These are phyloP conservation scores for Apiospora malaysiana DNA, from an alignment of 2,329 filamentous ascomycete genomes.

Conservation along the genomic window DNA sequence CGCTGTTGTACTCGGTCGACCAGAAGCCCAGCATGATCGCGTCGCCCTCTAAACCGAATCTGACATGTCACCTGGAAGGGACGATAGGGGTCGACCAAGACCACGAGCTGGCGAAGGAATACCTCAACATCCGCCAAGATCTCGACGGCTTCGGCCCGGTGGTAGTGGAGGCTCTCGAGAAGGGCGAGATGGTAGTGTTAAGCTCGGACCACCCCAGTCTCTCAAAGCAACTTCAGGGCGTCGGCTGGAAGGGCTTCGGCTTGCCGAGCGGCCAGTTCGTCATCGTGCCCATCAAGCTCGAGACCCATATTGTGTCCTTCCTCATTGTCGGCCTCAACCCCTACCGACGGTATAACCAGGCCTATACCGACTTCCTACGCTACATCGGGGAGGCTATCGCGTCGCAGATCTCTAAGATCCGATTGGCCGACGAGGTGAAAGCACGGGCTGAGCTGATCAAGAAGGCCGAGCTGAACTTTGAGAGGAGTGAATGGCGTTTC, in stretches of 20 bases:
- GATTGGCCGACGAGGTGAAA: constrained; percentile 33
- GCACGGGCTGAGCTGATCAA: constrained; percentile 33
- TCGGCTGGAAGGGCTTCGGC: constrained; percentile 29
- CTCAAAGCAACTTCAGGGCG: constrained; percentile 26
- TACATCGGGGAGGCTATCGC: constrained; percentile 31
- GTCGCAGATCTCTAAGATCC: constrained; percentile 31
- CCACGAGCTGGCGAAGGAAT: constrained; percentile 27
- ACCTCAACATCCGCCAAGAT: constrained; percentile 29
- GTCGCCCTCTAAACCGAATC: constrained; percentile 26
- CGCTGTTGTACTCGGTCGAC: constrained; percentile 40
- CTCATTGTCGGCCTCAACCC: constrained; percentile 36
- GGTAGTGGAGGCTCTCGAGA: constrained; percentile 30
- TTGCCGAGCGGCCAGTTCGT: constrained; percentile 31
- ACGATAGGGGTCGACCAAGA: constrained; percentile 28
- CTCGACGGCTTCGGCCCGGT: constrained; percentile 32
- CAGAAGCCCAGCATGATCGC: constrained; percentile 30
- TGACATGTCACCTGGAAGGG: constrained; percentile 32
- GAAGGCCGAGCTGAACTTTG: constrained; percentile 31
- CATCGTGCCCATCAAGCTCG: constrained; percentile 30
- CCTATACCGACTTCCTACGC: constrained; percentile 33
- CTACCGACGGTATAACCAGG: constrained; percentile 29
- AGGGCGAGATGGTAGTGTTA: constrained; percentile 28
- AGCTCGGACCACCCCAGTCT: constrained; percentile 28
- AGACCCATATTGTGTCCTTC: constrained; percentile 30
- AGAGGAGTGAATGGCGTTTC: constrained; percentile 34